These are phyloP conservation scores for Coffea eugenioides DNA, from an alignment of 257 asterid species.

Conservation along the genomic window DNA sequence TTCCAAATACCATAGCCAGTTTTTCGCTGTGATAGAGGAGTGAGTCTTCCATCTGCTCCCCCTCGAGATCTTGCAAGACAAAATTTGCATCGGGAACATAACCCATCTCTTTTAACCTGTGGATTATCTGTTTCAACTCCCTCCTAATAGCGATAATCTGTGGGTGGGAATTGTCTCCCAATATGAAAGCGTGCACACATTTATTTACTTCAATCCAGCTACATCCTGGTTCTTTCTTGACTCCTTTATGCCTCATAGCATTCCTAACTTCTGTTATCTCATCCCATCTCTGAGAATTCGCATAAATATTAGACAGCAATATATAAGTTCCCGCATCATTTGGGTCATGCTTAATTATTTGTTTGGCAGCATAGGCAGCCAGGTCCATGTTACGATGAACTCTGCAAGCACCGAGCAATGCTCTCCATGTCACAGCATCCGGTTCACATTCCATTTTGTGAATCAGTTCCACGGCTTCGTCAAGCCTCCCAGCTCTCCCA, in stretches of 20 bases:
- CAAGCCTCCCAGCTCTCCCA: conserved; percentile 83
- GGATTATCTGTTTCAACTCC: conserved; percentile 51
- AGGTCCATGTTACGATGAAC: conserved; percentile 71
- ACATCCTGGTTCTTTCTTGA: conserved; percentile 95
- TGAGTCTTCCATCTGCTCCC: conserved; percentile 81
- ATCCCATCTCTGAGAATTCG: conserved; percentile 71
- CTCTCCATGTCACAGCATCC: conserved; percentile 84
- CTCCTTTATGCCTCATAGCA: conserved; percentile 58
- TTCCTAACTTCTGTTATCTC: conserved; percentile 58
- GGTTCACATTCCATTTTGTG: conserved; percentile 68
- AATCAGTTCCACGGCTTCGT: conserved; percentile 64
- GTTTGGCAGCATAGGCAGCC: conserved; percentile 84
- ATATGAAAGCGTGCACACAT: conserved; percentile 66
- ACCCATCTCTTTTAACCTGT: conserved; percentile 63
- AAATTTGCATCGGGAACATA: conserved; percentile 80
- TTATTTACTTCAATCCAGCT: conserved; percentile 87
- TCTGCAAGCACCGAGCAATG: conserved; percentile 87
- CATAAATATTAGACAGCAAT: conserved; percentile 75
- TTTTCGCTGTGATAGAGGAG: conserved; percentile 87
- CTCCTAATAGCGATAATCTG: conserved; percentile 39
- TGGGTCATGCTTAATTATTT: conserved; percentile 67
- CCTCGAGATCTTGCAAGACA: conserved; percentile 88
- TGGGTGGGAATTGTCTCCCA: conserved; percentile 78
- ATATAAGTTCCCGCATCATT: conserved; percentile 72
- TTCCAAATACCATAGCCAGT: conserved; percentile 70